Base-by-base conservation (phyloP, 2,329 filamentous ascomycete species). In the Coniochaeta sp. region DNA sequence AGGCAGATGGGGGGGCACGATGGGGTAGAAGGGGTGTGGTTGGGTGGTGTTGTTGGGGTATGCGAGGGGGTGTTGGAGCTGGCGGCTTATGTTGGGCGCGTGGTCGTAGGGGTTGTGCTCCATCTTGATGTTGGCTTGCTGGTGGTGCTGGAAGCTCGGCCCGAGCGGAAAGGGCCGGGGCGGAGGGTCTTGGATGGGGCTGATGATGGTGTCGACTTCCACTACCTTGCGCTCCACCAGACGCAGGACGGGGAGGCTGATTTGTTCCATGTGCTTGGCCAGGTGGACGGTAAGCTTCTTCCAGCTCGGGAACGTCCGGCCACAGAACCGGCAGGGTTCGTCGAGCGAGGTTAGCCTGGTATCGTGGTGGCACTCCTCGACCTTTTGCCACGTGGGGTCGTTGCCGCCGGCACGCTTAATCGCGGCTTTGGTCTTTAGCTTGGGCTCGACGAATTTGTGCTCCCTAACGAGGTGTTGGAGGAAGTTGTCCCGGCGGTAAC, bases 281-380 rank as follows among this genome's bases (percentile, higher is more conserved):
- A 96, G 71, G 68, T 96, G 91, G n/a, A 94, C 89, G 0, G 89
- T 94, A 54, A 96, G 73, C 70, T 95, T 95, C 76, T 95, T 96
- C 90, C 90, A 96, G 33, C 83, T 88, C 27, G 79, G 82, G 66
- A 90, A 91, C 12, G 80, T 75, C 67, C 86, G 91, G 55, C 86
- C 86, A 63, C 91, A 96, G 71, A 96, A 96, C 38, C 87, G 83
- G 67, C 91, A 96, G 14, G 87, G 82, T 68, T 96, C 91, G 10
- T 90, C 81, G 50, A 82, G 79, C 3, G 88, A 86, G 55, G 72
- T 77, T 57, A 72, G 81, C 1, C 59, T 61, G 0, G 88, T 92
- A 58, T 89, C 85, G 50, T 78, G 73, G 55, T 88, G 89, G 62
- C 91, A 96, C 54, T 77, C 72, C 56, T 94, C 87, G 24, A 96